Conservation (phyloP, 75 land plant genomes). For the Adiantum capillusveneris region DNA sequence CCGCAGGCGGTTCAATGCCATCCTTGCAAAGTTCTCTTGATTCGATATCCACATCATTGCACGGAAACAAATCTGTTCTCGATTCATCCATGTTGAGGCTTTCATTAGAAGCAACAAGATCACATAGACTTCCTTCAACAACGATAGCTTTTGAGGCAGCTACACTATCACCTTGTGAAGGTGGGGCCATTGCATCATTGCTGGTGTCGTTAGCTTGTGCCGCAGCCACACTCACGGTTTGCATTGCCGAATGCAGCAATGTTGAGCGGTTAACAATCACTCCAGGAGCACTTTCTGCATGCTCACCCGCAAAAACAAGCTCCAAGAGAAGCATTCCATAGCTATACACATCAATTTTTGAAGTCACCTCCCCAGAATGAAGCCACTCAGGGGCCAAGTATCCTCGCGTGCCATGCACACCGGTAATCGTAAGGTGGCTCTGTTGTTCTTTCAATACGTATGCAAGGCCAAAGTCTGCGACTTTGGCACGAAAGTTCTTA, state of each 20-base stretch:
- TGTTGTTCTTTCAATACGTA: background rate
- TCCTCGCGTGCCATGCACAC: slow-evolving; percentile 13
- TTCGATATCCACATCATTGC: background rate
- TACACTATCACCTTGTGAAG: background rate
- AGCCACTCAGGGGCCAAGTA: slow-evolving; percentile 25
- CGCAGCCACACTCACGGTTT: no score
- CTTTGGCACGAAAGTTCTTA: slow-evolving; percentile 16
- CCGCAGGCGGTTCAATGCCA: no score
- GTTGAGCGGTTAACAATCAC: background rate
- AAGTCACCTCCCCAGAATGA: slow-evolving; percentile 14
- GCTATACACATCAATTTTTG: slow-evolving; percentile 25
- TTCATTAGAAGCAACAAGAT: background rate
- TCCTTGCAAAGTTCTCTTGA: background rate
- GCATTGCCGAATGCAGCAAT: background rate
- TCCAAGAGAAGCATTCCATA: slow-evolving; percentile 30
- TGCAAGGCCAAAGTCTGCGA: slow-evolving; percentile 29
- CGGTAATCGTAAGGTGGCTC: slow-evolving; percentile 6
- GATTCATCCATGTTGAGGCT: background rate
- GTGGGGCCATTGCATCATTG: no score
- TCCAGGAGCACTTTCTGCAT: background rate
- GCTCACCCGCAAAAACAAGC: slow-evolving; percentile 4
- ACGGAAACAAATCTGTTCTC: background rate
- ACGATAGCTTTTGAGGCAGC: background rate
- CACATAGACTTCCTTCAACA: background rate
- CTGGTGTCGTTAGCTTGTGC: no score